Base-by-base conservation (phyloP, 2,329 filamentous ascomycete genomes). In the Cryphonectria naterciae region DNA sequence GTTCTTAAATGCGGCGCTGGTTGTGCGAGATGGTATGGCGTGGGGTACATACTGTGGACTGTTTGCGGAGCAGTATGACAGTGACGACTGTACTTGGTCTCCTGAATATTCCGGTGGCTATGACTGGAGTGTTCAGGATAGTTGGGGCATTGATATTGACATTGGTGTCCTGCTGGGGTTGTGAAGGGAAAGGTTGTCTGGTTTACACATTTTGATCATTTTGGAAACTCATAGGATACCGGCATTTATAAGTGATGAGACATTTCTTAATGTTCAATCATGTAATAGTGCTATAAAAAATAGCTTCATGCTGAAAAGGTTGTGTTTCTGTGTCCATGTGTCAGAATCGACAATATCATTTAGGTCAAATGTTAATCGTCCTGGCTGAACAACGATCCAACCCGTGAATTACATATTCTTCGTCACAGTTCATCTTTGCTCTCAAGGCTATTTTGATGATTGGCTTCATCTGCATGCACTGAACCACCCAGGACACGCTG, bases 71-170 rank as follows among this genome's bases (percentile, higher is more conserved):
- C 37, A 39, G n/a, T 64, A 64, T 28, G 61, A 25, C 17, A 8
- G 61, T 43, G 37, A 43, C 17, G 61, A 46, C 22, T 64, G 61
- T 17, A 64, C n/a, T 28, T 64, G 39, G 61, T 41, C 61, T 39
- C 61, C 61, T 28, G 22, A 22, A 10, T 46, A 39, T n/a, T 46
- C 61, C 17, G 37, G 3, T 15, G 61, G 39, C 1, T 19, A 64
- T 46, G 37, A 64, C 6, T 64, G 39, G 61, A 46, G n/a, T 28
- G n/a, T 64, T 19, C 61, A 64, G 61, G 61, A 64, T 64, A 64
- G 61, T 19, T 64, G 61, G 61, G 61, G 61, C 39, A 43, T 64
- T 19, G 61, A 64, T n/a, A 2, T 64, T 64, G 61, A 46, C 25
- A n/a, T 64, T 43, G 61, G n/a, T 6, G 39, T 46, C 13, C 28